Evolutionary conservation across 73 alveolate genomes (phyloP), one percentile per base, ranked within the genome.

Genomic region (Tetrahymena thermophila): DNA sequence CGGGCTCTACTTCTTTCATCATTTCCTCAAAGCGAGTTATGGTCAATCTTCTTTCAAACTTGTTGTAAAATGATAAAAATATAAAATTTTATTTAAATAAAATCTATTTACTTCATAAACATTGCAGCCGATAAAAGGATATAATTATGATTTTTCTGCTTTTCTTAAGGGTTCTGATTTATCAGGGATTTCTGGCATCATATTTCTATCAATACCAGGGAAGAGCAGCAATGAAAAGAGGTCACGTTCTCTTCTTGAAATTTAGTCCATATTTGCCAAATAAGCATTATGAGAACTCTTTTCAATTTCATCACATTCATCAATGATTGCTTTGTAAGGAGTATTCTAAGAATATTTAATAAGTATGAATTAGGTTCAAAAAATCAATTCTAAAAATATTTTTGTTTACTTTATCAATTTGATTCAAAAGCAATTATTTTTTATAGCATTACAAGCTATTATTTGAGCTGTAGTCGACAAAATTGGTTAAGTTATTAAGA

Each of bases 131-230:
- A 96, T 93, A 96, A 98, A 98, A 43, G 99, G 99, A 93, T 97
- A 98, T 57, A 98, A 43, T 42, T 97, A 95, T 0, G 98, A 94
- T 21, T 93, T 94, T 85, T 96, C 98, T 19, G 98, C 98, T 38
- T 98, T 97, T 97, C 99, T 96, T 31, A 95, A 44, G 9, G 97
- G 96, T 35, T 96, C 95, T 37, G 98, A 94, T 71, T 98, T 98
- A 71, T 96, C 96, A 85, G 99, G 98, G 23, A 96, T 97, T 56
- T 96, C 97, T 25, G 99, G 99, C 99, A 98, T 98, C 34, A 94
- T 34, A 56, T 96, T 94, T 94, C 99, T 96, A 85, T 96, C 96
- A 35, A 97, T 35, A 4, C 99, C 99, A 15, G 99, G 99, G 37
- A 97, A 94, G 28, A 94, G 96, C 35, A 98, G 85, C 40, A 97